Percentiles rank a stretch among this genome's conserved stretches.
Conservation (phyloP, 768 basidiomycete genomes). For the Calocera viscosa region DNA sequence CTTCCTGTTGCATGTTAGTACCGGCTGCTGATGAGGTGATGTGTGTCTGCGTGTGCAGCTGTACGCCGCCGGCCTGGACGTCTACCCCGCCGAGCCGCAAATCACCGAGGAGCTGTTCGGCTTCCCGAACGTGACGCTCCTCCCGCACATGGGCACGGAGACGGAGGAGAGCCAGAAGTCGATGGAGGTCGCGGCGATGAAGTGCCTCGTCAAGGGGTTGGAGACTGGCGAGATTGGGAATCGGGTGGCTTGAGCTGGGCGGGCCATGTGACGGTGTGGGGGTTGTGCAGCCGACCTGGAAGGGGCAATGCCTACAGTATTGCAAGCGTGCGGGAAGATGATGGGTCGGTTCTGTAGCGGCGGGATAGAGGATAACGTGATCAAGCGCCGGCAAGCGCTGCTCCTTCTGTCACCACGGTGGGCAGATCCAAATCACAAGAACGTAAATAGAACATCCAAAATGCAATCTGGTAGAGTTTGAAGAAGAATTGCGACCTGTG, state of each 20-base stretch:
- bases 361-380: too few relatives aligned
- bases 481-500: too few relatives aligned
- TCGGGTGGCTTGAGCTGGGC: not conserved
- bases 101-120: conserved; percentile 66
- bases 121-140: conserved; percentile 70
- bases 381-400: too few relatives aligned
- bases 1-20: not conserved
- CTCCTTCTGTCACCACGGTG: too few relatives aligned
- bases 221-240: conserved; percentile 4
- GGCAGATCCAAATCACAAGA: too few relatives aligned
- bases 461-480: too few relatives aligned
- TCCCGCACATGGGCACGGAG: conserved; percentile 89
- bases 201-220: not conserved
- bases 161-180: conserved; percentile 55
- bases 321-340: not conserved
- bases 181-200: conserved; percentile 6
- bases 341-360: too few relatives aligned
- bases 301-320: not conserved
- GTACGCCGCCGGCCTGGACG: conserved; percentile 69
- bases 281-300: not conserved
- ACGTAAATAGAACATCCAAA: too few relatives aligned
- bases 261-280: not conserved
- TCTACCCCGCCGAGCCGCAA: conserved; percentile 72
- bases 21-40: not conserved
- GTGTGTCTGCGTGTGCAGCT: conserved; percentile 35